Percentiles rank a stretch among this genome's conserved stretches.
phyloP scores from a whole-genome alignment of 371 early-diverging fungal species.

The Homolaphlyctis polyrhiza region DNA sequence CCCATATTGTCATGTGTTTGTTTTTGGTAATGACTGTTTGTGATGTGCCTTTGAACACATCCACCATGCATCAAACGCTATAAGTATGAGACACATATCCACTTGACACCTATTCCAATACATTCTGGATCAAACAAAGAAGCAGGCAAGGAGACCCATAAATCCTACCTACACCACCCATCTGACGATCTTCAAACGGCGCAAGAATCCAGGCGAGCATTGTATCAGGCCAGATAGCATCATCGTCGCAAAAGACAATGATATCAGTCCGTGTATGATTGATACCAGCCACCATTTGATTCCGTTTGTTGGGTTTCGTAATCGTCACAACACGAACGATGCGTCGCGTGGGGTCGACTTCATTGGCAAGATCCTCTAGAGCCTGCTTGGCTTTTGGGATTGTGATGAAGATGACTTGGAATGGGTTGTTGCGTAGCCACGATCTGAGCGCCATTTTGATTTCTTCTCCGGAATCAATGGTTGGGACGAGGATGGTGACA shows the following conservation, averaged over 20 bases:
- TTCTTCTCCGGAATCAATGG: constrained; percentile 73
- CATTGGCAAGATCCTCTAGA: constrained; percentile 22
- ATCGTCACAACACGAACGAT: constrained; percentile 24
- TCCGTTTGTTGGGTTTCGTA: constrained; percentile 51
- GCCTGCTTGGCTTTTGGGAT: constrained; percentile 17
- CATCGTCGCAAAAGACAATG: constrained; percentile 71
- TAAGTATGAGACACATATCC: background rate
- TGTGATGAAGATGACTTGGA: constrained; percentile 43
- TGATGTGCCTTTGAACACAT: too few species aligned
- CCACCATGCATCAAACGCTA: background rate
- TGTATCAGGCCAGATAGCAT: constrained; percentile 64
- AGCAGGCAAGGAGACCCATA: constrained; percentile 5
- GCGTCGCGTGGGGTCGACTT: constrained; percentile 20
- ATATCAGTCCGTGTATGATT: constrained; percentile 61
- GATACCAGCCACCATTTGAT: constrained; percentile 69
- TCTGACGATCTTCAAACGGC: constrained; percentile 66
- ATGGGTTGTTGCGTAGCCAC: constrained; percentile 64
- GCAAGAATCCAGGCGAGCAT: constrained; percentile 63
- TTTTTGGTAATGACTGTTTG: constrained; percentile 58
- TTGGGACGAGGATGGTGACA: constrained; percentile 70
- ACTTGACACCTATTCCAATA: background rate
- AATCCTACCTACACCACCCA: constrained; percentile 71
- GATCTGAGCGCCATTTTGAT: constrained; percentile 61
- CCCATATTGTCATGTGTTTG: constrained; percentile 63
- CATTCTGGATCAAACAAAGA: background rate